Evolutionary conservation across 768 basidiomycete genomes (phyloP).

Genomic region (Mycena maculata): DNA sequence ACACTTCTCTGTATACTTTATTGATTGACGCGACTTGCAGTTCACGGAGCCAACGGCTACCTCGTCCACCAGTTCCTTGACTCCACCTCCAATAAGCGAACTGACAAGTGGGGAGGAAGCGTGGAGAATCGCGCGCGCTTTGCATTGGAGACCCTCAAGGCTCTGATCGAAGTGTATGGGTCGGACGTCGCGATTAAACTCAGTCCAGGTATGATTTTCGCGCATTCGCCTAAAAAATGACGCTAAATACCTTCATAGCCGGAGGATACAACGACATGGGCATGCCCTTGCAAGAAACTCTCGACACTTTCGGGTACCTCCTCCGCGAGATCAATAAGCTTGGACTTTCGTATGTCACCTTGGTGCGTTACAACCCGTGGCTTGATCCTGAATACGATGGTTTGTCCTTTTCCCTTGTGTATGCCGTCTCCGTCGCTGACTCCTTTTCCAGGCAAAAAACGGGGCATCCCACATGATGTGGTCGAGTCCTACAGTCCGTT

Average conservation of each 20-base stretch:
- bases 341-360: constrained; percentile 44
- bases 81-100: constrained; percentile 47
- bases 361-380: constrained; percentile 38
- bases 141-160: constrained; percentile 47
- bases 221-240: background rate
- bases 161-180: constrained; percentile 44
- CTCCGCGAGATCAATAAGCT: constrained; percentile 25
- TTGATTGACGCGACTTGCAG: too few relatives aligned
- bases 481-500: too few relatives aligned
- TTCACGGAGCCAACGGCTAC: constrained; percentile 41
- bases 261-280: too few relatives aligned
- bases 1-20: too few relatives aligned
- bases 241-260: too few relatives aligned
- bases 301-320: too few relatives aligned
- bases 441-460: constrained; percentile 44
- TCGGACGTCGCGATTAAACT: constrained; percentile 46
- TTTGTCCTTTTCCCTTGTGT: constrained; percentile 24
- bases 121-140: constrained; percentile 54
- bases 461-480: too few relatives aligned
- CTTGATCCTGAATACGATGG: constrained; percentile 49
- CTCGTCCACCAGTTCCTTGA: constrained; percentile 53
- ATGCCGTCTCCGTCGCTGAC: background rate
- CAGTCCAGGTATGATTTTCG: constrained; percentile 38
- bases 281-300: too few relatives aligned
- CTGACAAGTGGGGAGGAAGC: constrained; percentile 53